phyloP scores from a whole-genome alignment of 2,329 filamentous ascomycete species.

The Fusarium palustre region DNA sequence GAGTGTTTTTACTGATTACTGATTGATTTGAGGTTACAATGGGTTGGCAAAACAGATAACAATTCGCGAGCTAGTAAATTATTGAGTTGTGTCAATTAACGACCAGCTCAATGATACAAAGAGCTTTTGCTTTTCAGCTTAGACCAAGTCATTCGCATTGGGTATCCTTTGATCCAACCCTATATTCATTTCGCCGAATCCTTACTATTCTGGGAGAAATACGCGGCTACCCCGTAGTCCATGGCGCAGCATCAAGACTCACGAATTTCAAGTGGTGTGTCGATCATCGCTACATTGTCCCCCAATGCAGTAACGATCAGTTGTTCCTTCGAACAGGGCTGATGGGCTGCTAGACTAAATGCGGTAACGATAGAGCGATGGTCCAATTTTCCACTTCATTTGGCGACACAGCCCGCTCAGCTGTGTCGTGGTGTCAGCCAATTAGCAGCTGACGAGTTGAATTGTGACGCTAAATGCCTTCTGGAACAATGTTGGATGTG shows the following conservation, averaged over 20 bases:
- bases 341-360: neutral
- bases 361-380: neutral
- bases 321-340: neutral
- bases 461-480: neutral
- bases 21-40: neutral
- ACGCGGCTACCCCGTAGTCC: neutral
- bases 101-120: rapidly evolving
- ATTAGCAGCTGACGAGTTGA: neutral
- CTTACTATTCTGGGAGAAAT: too few species aligned
- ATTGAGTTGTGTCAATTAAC: neutral
- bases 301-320: neutral
- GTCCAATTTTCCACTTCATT: neutral
- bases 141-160: neutral
- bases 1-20: slow-evolving; percentile 1
- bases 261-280: neutral
- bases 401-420: neutral
- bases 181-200: neutral
- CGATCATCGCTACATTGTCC: neutral
- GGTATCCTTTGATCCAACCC: neutral
- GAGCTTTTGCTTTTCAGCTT: rapidly evolving
- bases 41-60: neutral
- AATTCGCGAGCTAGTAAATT: neutral
- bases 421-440: neutral
- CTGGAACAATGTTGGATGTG: neutral
- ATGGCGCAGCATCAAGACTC: neutral